Evolutionary conservation across 306 rosid species (phyloP), one percentile per base, ranked within the genome.

Genomic region (Nissolia schottii): DNA sequence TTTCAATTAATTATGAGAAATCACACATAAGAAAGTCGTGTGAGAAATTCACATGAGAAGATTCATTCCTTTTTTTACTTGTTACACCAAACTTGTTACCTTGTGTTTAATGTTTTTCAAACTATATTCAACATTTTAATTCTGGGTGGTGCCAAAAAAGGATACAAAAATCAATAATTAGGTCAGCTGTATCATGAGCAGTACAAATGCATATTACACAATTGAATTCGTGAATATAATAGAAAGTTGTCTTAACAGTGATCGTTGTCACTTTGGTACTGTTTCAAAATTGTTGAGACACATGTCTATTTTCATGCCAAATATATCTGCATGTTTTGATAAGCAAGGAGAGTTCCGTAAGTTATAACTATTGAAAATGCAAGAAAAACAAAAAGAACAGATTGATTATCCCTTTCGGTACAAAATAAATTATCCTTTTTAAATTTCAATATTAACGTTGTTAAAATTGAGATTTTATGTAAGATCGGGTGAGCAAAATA

Each of bases 101-200:
- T 60, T 48, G 62, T 37, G 46, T 68, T 12, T 19, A 7, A 35
- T 69, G 41, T 34, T 61, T 59, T 77, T 54, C 35, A 14, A 14
- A 37, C 19, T 18, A 24, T 28, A n/a, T 37, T 67, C 5, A 0
- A 16, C 57, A 35, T 24, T 69, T 59, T 59, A 18, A 38, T 18
- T 1, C 6, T 6, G 22, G n/a, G 45, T 34, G 46, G 6, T 49
- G 70, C 76, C 76, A 49, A 66, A 66, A 31, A 20, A 23, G 27
- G 67, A 58, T 25, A 18, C 51, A 25, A 68, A 40, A 68, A 25
- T 60, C 57, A 60, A 60, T 57, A 34, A 77, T 37, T 59, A 68
- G 81, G 76, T 55, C 64, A 77, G 59, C 45, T 16, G 25, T 59
- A 58, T 59, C 0, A 25, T 24, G 70, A 15, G 50, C 35, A 14